Conservation (phyloP, 1,139 yeast species). For the Pichia sp. region DNA sequence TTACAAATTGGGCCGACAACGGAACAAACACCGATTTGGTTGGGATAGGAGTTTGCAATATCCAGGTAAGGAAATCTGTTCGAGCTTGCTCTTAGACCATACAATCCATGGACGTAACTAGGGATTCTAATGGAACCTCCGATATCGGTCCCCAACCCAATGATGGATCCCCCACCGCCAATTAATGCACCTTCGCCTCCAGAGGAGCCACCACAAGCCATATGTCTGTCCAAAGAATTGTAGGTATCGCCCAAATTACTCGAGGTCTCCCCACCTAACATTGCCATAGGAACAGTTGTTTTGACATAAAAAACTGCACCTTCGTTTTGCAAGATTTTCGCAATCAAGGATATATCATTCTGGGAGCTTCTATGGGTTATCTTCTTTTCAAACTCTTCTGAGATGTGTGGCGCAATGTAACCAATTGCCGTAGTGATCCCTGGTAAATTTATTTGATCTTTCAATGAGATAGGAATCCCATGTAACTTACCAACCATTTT, state of each 20-base stretch:
- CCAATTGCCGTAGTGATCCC: slow-evolving; percentile 47
- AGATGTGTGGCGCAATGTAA: slow-evolving; percentile 35
- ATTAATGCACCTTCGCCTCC: slow-evolving; percentile 63
- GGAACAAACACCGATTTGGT: slow-evolving; percentile 52
- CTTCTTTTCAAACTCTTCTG: slow-evolving; percentile 26
- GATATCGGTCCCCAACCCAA: slow-evolving; percentile 63
- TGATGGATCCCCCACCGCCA: slow-evolving; percentile 44
- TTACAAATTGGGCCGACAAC: slow-evolving; percentile 59
- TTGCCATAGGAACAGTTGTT: slow-evolving; percentile 57
- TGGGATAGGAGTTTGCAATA: slow-evolving; percentile 51
- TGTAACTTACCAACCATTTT: slow-evolving; percentile 54
- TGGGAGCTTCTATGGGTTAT: slow-evolving; percentile 18
- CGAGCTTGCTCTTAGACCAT: slow-evolving; percentile 48
- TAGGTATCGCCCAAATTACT: slow-evolving; percentile 46
- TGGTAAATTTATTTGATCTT: slow-evolving; percentile 47
- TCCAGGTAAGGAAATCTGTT: slow-evolving; percentile 49
- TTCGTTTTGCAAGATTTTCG: slow-evolving; percentile 37
- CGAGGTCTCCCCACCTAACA: slow-evolving; percentile 49
- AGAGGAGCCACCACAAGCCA: slow-evolving; percentile 58
- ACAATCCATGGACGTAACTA: slow-evolving; percentile 49
- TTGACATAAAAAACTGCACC: slow-evolving; percentile 58
- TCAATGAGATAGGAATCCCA: slow-evolving; percentile 63
- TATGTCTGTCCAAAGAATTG: slow-evolving; percentile 44
- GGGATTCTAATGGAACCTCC: slow-evolving; percentile 64
- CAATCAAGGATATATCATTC: slow-evolving; percentile 36